Evolutionary conservation across 2,329 filamentous ascomycete species (phyloP).

Genomic region (Coniosporium tulheliwenetii): DNA sequence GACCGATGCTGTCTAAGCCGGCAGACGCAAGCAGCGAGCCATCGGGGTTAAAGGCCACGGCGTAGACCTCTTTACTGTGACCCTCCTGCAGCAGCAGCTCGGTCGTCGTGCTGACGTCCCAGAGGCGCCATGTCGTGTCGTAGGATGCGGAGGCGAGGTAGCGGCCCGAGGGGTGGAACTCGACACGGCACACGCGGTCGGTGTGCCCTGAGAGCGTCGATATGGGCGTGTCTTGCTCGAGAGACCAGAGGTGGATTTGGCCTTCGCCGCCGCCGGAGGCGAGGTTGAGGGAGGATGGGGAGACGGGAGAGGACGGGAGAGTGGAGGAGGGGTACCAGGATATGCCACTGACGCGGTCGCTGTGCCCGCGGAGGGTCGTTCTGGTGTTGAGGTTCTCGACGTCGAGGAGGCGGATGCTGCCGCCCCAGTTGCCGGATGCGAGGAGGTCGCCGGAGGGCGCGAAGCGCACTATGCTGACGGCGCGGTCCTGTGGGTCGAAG

Average conservation of each 20-base stretch:
- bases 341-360: slow-evolving; percentile 75
- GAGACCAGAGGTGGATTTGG: slow-evolving; percentile 76
- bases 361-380: slow-evolving; percentile 65
- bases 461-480: slow-evolving; percentile 84
- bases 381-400: slow-evolving; percentile 71
- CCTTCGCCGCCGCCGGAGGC: slow-evolving; percentile 85
- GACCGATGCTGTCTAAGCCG: slow-evolving; percentile 86
- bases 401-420: slow-evolving; percentile 71
- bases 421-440: slow-evolving; percentile 86
- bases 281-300: slow-evolving; percentile 61
- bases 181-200: slow-evolving; percentile 76
- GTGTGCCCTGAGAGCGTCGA: slow-evolving; percentile 71
- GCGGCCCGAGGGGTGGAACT: slow-evolving; percentile 82
- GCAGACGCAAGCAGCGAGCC: slow-evolving; percentile 81
- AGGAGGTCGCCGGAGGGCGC: slow-evolving; percentile 71
- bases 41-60: slow-evolving; percentile 78
- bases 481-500: slow-evolving; percentile 83
- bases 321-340: slow-evolving; percentile 82
- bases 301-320: slow-evolving; percentile 52
- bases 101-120: slow-evolving; percentile 76
- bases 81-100: slow-evolving; percentile 86
- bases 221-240: slow-evolving; percentile 72
- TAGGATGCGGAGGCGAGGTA: slow-evolving; percentile 89
- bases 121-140: slow-evolving; percentile 92
- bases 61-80: slow-evolving; percentile 84